Base-by-base conservation (phyloP, 768 basidiomycete species). In the Exidia glandulosa region DNA sequence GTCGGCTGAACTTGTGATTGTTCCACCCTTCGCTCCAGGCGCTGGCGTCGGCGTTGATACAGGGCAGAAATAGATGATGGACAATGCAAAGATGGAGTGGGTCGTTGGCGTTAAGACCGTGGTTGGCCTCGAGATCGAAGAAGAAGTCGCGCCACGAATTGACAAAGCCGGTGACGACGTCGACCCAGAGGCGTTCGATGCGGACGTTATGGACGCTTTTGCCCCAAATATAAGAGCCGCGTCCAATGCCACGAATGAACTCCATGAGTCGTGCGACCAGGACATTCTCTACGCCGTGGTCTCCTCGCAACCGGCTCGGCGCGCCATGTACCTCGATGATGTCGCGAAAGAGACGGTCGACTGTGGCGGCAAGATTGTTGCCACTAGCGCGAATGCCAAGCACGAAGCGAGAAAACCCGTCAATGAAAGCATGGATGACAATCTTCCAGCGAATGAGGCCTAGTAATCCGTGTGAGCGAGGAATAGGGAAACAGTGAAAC, bases 91-190 rank as follows among this genome's bases (percentile, higher is more conserved):
- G 72, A 59, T 77, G 75, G 14, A 57, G 62, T 5, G 65, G 34
- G 7, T 61, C 37, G 19, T 68, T 56, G 2, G 57, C 59, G 48
- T 75, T 60, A 0, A 79, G 68, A 0, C 67, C 62, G 32, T 68
- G 54, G 16, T 65, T 48, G 2, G 59, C 45, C 58, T 82, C 80
- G 19, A 82, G 67, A 13, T 76, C 71, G 2, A 74, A 73, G 65
- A 82, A 82, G 66, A 82, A 79, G 57, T 76, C 68, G 56, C 76
- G 77, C 66, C 79, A 72, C 60, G 72, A 72, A 3, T 71, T 61
- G 2, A 74, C 72, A 62, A 74, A 68, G 0, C 69, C 71, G 16
- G 48, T 23, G 0, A 72, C 76, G 69, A 74, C 57, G 63, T 77
- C 72, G 32, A 65, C 66, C 75, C 76, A 77, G 0, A 77, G 63